Conservation (phyloP, 768 basidiomycete species). For the Mycena belliarum region DNA sequence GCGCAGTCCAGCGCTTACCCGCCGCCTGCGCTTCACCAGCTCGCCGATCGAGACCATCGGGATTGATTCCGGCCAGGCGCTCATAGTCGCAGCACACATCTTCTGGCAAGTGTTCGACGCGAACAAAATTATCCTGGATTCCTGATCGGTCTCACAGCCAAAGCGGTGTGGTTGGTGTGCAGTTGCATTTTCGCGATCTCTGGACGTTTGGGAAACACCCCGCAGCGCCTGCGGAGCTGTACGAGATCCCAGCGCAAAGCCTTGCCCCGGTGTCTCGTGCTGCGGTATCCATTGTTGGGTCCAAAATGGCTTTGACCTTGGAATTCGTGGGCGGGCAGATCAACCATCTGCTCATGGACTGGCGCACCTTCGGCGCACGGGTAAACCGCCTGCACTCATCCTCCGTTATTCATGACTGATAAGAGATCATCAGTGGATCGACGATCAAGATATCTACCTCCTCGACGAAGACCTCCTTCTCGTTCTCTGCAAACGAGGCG, state of each 20-base stretch:
- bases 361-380: constrained; percentile 48
- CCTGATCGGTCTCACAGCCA: constrained; percentile 24
- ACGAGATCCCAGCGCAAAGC: constrained; percentile 42
- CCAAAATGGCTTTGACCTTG: constrained; percentile 44
- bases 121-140: not conserved
- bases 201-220: constrained; percentile 59
- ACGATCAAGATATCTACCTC: constrained; percentile 49
- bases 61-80: constrained; percentile 45
- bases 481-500: constrained; percentile 37
- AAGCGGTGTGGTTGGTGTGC: constrained; percentile 42
- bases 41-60: constrained; percentile 45
- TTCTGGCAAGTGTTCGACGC: constrained; percentile 38
- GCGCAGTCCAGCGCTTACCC: constrained; percentile 43
- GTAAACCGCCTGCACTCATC: constrained; percentile 34
- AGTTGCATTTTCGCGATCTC: constrained; percentile 56
- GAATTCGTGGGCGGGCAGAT: constrained; percentile 41
- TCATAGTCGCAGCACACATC: constrained; percentile 46
- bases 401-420: not conserved
- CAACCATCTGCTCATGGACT: constrained; percentile 51
- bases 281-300: constrained; percentile 42
- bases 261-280: constrained; percentile 36
- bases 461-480: constrained; percentile 47
- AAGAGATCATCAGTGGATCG: constrained; percentile 43
- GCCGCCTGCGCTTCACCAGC: constrained; percentile 46
- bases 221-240: constrained; percentile 39